Percentiles rank a stretch among this genome's conserved stretches.
Evolutionary conservation across 768 basidiomycete genomes (phyloP).

Genomic region (Daedalea quercina): DNA sequence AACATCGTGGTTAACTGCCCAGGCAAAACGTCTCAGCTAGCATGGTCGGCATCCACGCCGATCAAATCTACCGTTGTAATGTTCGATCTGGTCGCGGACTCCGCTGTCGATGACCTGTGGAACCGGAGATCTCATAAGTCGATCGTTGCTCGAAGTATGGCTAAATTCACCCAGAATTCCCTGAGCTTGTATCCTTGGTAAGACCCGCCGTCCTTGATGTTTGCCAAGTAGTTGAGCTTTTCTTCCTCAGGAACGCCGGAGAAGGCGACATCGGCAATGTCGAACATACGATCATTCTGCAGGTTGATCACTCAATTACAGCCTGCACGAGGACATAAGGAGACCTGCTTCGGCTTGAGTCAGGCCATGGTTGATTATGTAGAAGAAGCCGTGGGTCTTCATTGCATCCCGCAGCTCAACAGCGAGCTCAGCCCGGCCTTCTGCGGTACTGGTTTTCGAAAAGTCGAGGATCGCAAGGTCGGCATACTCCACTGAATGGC

Average conservation of each 20-base stretch:
- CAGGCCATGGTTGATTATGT: conserved; percentile 26
- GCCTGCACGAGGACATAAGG: background rate
- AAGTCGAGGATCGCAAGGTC: conserved; percentile 26
- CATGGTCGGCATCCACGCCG: background rate
- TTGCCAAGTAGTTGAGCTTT: conserved; percentile 23
- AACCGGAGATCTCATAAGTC: too few relatives aligned
- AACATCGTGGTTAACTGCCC: conserved; percentile 44
- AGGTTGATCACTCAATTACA: background rate
- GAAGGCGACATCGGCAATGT: conserved; percentile 31
- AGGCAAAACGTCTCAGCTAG: background rate
- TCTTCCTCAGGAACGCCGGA: conserved; percentile 26
- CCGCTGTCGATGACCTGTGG: conserved; percentile 52
- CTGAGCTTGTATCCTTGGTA: conserved; percentile 52
- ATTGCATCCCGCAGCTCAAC: conserved; percentile 21
- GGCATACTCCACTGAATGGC: conserved; percentile 25
- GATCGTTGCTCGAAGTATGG: background rate
- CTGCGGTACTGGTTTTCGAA: conserved; percentile 18
- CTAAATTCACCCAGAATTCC: conserved; percentile 41
- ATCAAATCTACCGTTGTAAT: conserved; percentile 45
- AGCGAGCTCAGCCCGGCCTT: conserved; percentile 22
- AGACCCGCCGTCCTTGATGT: conserved; percentile 35
- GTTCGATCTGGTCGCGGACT: conserved; percentile 53
- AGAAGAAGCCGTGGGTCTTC: conserved; percentile 24
- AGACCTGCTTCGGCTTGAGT: conserved; percentile 16
- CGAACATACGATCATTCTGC: conserved; percentile 28